These are phyloP conservation scores for Fusarium goolgardi DNA, from an alignment of 2,329 filamentous ascomycete species.

Conservation along the genomic window DNA sequence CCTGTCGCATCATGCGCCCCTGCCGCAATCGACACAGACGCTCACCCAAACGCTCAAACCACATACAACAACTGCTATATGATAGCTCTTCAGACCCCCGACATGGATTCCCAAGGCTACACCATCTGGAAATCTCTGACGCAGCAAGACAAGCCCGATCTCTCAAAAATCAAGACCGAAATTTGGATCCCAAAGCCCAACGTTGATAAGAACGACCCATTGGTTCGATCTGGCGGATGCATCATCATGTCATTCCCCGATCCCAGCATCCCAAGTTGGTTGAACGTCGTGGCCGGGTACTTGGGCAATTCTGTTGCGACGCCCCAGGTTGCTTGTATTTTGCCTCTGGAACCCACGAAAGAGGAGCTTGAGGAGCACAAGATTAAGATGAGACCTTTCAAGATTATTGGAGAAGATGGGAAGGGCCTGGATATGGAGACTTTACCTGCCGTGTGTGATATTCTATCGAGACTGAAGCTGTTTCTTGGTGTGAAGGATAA, in stretches of 20 bases:
- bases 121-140: neutral
- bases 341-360: neutral
- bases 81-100: neutral
- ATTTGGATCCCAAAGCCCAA: slow-evolving; percentile 5
- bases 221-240: slow-evolving; percentile 2
- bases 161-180: slow-evolving; percentile 2
- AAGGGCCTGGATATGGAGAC: slow-evolving; percentile 9
- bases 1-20: neutral
- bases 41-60: rapidly evolving
- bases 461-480: neutral
- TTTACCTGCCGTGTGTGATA: neutral
- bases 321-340: slow-evolving; percentile 9
- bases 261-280: neutral
- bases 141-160: neutral
- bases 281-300: neutral
- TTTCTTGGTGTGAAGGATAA: neutral
- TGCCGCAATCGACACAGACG: neutral
- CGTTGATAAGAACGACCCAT: neutral
- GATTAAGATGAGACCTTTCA: slow-evolving; percentile 1
- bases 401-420: neutral
- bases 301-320: neutral
- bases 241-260: slow-evolving; percentile 13
- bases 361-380: neutral
- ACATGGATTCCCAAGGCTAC: neutral
- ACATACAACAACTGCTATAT: neutral